Evolutionary conservation across 768 basidiomycete genomes (phyloP).

Genomic region (Auriscalpium microsporum): DNA sequence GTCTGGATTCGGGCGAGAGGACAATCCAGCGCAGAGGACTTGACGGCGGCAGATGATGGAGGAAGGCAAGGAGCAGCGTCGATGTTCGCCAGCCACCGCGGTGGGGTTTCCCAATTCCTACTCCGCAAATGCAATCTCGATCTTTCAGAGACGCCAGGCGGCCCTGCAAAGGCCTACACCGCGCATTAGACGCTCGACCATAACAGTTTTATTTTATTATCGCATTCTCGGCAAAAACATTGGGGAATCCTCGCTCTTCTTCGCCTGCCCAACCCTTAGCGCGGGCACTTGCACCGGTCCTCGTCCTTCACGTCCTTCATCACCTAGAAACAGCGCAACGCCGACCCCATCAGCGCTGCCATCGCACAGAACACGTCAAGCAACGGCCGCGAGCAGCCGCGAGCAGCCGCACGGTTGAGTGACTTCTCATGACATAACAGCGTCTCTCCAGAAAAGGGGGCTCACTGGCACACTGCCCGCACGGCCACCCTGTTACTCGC

Average conservation of each 20-base stretch:
- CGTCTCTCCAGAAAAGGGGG: not conserved
- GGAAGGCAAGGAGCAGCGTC: not conserved
- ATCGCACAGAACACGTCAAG: not conserved
- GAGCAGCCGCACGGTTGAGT: not conserved
- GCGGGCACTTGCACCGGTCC: constrained; percentile 37
- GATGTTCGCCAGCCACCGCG: not conserved
- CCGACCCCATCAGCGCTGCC: not conserved
- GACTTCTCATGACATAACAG: constrained; percentile 4
- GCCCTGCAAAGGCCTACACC: too few species aligned
- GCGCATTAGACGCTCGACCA: too few species aligned
- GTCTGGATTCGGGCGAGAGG: constrained; percentile 3
- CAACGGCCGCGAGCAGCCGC: not conserved
- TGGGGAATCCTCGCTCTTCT: not conserved
- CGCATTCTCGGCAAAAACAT: not conserved
- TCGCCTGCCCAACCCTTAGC: constrained; percentile 6
- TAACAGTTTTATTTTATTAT: too few species aligned
- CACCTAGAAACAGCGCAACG: constrained; percentile 26
- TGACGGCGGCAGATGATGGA: not conserved
- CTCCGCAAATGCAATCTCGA: not conserved
- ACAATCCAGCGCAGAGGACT: not conserved
- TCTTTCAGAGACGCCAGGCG: too few species aligned
- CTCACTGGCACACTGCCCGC: not conserved
- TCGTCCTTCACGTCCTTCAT: constrained; percentile 43
- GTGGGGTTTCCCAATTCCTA: not conserved
- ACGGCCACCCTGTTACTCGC: not conserved